These are phyloP conservation scores for Cunninghamia lanceolata DNA, from an alignment of 75 land plant species.

Conservation along the genomic window DNA sequence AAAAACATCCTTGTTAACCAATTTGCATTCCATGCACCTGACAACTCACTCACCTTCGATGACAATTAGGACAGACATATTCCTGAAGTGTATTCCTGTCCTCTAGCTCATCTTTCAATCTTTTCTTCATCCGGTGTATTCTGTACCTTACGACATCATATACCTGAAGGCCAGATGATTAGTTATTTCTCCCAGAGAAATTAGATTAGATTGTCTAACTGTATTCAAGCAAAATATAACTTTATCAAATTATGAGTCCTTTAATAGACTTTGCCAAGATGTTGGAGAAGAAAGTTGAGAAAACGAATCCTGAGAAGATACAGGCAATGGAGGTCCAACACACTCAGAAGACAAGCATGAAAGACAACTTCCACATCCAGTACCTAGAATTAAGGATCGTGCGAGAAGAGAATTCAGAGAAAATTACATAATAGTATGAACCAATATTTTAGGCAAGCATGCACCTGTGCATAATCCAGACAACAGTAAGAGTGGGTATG, in stretches of 20 bases:
- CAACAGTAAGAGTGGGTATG: conserved; percentile 98
- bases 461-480: conserved; percentile 94
- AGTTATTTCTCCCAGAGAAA: background rate
- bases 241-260: background rate
- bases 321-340: background rate
- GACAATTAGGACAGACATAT: conserved; percentile 86
- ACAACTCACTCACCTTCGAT: conserved; percentile 49
- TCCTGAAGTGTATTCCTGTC: conserved; percentile 89
- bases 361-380: too few species aligned
- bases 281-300: background rate
- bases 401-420: too few species aligned
- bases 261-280: background rate
- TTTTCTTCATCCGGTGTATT: conserved; percentile 86
- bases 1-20: background rate
- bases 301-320: background rate
- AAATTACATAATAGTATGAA: background rate
- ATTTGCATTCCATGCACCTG: background rate
- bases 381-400: too few species aligned
- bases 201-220: background rate
- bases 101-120: conserved; percentile 90
- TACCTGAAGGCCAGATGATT: conserved; percentile 48
- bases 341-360: too few species aligned
- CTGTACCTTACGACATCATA: conserved; percentile 93
- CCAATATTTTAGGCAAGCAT: background rate
- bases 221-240: background rate